Percentiles rank a stretch among this genome's conserved stretches.
phyloP scores from a whole-genome alignment of 73 alveolate genomes.

The Tetrahymena malaccensis region DNA sequence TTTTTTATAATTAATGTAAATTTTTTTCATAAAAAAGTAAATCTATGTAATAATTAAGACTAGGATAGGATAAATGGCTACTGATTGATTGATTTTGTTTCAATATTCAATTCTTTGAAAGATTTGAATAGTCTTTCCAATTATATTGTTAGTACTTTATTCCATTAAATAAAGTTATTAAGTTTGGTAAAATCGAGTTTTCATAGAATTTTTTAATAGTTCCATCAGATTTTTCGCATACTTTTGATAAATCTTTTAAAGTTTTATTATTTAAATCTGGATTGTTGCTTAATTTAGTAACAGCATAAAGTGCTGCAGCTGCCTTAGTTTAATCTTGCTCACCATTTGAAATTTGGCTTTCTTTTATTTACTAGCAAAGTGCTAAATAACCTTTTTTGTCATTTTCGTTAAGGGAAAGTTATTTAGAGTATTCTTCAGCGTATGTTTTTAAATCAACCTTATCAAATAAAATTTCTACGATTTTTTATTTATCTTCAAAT shows the following conservation, averaged over 20 bases:
- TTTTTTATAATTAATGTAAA: too few relatives aligned
- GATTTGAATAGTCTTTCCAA: not conserved
- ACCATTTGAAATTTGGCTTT: not conserved
- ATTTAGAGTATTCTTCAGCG: not conserved
- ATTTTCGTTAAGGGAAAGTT: not conserved
- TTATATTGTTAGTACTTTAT: not conserved
- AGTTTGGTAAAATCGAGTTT: not conserved
- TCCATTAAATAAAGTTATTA: not conserved
- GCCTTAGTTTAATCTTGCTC: not conserved
- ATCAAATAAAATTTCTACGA: not conserved
- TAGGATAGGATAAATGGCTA: too few relatives aligned
- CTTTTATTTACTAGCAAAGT: not conserved
- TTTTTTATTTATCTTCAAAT: not conserved
- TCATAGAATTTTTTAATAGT: not conserved
- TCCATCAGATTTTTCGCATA: not conserved
- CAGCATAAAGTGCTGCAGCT: not conserved
- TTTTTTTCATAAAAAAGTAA: too few relatives aligned
- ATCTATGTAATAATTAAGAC: too few relatives aligned
- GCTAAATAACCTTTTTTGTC: not conserved
- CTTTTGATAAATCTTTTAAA: not conserved
- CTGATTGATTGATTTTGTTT: not conserved
- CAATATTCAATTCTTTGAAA: not conserved
- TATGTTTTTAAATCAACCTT: not conserved
- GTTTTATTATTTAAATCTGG: not conserved
- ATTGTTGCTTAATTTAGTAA: not conserved